Evolutionary conservation across 768 basidiomycete species (phyloP), one percentile per base, ranked within the genome.

Genomic region (Termitomyces sp.): DNA sequence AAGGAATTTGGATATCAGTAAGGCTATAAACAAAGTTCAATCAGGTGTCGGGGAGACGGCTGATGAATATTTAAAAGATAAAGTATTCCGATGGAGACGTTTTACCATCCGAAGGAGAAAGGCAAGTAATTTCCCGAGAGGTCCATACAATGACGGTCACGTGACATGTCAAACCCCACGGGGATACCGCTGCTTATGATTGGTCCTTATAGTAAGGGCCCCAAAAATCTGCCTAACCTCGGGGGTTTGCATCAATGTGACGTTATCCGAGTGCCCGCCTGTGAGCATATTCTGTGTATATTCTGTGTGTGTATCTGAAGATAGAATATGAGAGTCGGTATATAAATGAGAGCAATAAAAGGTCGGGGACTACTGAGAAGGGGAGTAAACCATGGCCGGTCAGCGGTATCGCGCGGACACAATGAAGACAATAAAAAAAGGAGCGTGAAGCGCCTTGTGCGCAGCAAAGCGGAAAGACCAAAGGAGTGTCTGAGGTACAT

Each of bases 341-440:
- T 34, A 60, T 61, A 61, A 24, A 54, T 54, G 36, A 57, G n/a
- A 61, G 60, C 60, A 61, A 54, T 54, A 57, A 57, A 30, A 22
- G 24, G 36, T 56, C 36, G 47, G 45, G 22, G 52, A 39, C 51
- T 51, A 51, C 50, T 18, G 22, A 36, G 50, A 15, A 24, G 20
- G 22, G 24, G 18, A 18, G 30, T 12, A 30, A 42, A 31, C 27
- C n/a, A 13, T 31, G 18, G n/a, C 11, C 11, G 39, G 30, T 6
- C 18, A 9, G 15, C 37, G 27, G 8, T 30, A 41, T 15, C 13
- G 12, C 16, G n/a, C 7, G 24, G 24, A 42, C 20, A 15, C 39
- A 30, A 20, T 24, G 18, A 15, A 13, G 39, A 42, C n/a, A 15
- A 42, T n/a, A 42, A 30, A 57, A 44, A 24, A 31, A 33, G 55